These are phyloP conservation scores for Paspalum notatum DNA, from an alignment of 176 grass and related monocot genomes.

Conservation along the genomic window DNA sequence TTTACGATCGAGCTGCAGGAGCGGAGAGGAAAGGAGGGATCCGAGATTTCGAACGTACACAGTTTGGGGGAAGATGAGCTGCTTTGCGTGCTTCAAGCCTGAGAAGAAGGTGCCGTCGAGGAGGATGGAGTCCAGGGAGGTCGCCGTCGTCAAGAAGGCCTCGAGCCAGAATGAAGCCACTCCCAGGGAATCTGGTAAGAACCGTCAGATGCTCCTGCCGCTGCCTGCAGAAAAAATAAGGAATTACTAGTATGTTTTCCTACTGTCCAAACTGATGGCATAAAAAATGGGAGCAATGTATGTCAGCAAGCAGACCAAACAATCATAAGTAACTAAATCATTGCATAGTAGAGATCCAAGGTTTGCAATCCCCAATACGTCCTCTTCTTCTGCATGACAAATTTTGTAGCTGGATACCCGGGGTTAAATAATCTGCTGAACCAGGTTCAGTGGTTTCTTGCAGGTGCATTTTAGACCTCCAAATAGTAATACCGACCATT, in stretches of 20 bases:
- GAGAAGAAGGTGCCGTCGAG: constrained; percentile 38
- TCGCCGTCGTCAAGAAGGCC: background rate
- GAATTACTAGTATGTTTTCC: constrained; percentile 15
- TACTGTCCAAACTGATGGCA: constrained; percentile 27
- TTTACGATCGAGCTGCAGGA: background rate
- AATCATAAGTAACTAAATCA: background rate
- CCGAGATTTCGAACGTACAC: constrained; percentile 26
- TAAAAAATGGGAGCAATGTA: background rate
- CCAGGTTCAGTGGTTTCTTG: constrained; percentile 11
- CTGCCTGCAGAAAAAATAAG: constrained; percentile 18
- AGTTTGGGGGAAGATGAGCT: constrained; percentile 49
- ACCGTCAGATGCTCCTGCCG: constrained; percentile 16
- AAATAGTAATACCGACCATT: constrained; percentile 19
- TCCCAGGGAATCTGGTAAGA: constrained; percentile 51
- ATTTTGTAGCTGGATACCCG: background rate
- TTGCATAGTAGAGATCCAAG: constrained; percentile 12
- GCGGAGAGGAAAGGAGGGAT: constrained; percentile 19
- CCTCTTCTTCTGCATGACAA: background rate
- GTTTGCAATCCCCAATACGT: constrained; percentile 8
- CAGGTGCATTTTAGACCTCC: constrained; percentile 17
- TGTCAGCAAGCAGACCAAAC: constrained; percentile 6
- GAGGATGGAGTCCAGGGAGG: constrained; percentile 30
- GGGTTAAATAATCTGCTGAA: constrained; percentile 22
- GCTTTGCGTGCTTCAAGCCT: constrained; percentile 74
- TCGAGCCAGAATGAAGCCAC: background rate